Percentiles rank a stretch among this genome's conserved stretches.
phyloP scores from a whole-genome alignment of 148 eudicot species.

The Amaranthus cruentus region DNA sequence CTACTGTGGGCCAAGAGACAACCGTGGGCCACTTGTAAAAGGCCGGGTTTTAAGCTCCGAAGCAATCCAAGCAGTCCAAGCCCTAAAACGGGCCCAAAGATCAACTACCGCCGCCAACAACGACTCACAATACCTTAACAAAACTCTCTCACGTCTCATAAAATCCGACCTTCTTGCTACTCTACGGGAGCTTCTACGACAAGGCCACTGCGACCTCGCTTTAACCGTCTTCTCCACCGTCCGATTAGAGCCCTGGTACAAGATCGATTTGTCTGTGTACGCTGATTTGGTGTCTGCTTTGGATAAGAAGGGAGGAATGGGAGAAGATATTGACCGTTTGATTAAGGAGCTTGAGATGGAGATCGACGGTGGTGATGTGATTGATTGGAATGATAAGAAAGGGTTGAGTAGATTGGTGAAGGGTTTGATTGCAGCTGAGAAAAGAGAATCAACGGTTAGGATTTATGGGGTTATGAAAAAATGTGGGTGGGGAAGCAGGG shows the following conservation, averaged over 20 bases:
- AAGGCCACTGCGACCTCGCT: conserved; percentile 52
- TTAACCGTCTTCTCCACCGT: conserved; percentile 50
- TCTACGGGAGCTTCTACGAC: conserved; percentile 73
- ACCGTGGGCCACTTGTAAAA: conserved; percentile 68
- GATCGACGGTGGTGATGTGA: conserved; percentile 20
- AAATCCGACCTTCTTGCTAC: conserved; percentile 78
- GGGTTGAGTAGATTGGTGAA: conserved; percentile 56
- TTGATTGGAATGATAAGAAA: conserved; percentile 45
- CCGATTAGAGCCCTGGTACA: conserved; percentile 54
- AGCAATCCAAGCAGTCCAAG: conserved; percentile 85
- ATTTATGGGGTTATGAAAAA: conserved; percentile 73
- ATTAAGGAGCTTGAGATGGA: conserved; percentile 36
- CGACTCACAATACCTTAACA: conserved; percentile 11
- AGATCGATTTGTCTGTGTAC: conserved; percentile 36
- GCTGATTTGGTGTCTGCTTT: conserved; percentile 47
- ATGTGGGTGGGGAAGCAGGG: conserved; percentile 51
- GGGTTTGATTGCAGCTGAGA: conserved; percentile 48
- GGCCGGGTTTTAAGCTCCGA: conserved; percentile 73
- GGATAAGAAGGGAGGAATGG: conserved; percentile 28
- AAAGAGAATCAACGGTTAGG: conserved; percentile 57
- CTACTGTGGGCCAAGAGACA: conserved; percentile 61
- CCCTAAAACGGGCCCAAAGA: conserved; percentile 67
- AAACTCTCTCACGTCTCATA: conserved; percentile 52
- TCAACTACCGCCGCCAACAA: conserved; percentile 12
- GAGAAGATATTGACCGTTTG: conserved; percentile 46